Base-by-base conservation (phyloP, 2,329 filamentous ascomycete species). In the Neofusicoccum umdonicola region DNA sequence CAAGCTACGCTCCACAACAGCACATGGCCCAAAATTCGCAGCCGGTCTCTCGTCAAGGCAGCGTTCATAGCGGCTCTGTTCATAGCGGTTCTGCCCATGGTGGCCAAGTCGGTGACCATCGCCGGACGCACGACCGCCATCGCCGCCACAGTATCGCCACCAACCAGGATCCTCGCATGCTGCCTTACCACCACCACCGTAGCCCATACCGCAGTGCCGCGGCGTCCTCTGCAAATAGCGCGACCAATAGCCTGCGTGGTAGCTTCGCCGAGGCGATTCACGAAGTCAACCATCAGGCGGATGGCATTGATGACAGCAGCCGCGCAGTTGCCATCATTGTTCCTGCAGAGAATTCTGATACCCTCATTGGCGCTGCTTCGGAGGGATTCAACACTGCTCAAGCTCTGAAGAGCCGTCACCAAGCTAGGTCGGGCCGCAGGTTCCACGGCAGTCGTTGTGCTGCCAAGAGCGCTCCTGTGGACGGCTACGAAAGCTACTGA, bases 91-190 rank as follows among this genome's bases (percentile, higher is more conserved):
- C 27, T 42, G 61, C 31, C 6, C 41, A 56, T 8, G 62, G 62
- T 22, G 62, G 62, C 15, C 62, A 64, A 7, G 56, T 47, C 6
- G 52, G 51, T n/a, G 39, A 56, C 31, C 13, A 41, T 5, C 52
- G 15, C 45, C 41, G 27, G n/a, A 17, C 34, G 13, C 50, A 63
- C 31, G 42, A 50, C 17, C 44, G 41, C 12, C 51, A 57, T 22
- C 62, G 62, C 9, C 62, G 62, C 15, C 71, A 72, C 61, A 65
- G 69, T 58, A 68, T 68, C 44, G 67, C 74, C 56, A 70, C 71
- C 22, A 70, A 66, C 66, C 71, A 68, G 57, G 72, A 72, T 47
- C 68, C 67, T 67, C 73, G 71, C 61, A 70, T 71, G 62, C 57
- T 64, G 35, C 27, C 27, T 5, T 31, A 31, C 27, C 70, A 57